Conservation (phyloP, 2,329 filamentous ascomycete species). For the Fusarium newnesense region DNA sequence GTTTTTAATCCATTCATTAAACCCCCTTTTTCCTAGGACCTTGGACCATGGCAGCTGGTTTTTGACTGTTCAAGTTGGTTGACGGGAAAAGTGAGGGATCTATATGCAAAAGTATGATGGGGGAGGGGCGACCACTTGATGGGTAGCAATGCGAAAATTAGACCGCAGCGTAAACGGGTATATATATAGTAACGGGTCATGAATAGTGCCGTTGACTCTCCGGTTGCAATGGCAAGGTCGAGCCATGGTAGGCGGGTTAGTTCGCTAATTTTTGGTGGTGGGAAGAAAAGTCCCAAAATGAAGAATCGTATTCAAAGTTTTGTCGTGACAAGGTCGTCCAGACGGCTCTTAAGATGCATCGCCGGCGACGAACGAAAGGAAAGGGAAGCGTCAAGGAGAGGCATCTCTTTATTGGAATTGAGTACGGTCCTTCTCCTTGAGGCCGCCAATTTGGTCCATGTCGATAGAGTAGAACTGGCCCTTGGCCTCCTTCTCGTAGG, state of each 20-base stretch:
- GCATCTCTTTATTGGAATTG: constrained; percentile 49
- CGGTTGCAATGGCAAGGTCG: constrained; percentile 30
- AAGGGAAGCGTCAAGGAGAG: constrained; percentile 22
- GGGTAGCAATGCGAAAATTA: constrained; percentile 44
- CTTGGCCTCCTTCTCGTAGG: constrained; percentile 85
- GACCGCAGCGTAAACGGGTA: constrained; percentile 47
- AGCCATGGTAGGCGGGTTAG: constrained; percentile 34
- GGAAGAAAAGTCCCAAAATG: constrained; percentile 13
- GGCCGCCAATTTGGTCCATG: constrained; percentile 90
- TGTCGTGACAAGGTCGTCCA: constrained; percentile 42
- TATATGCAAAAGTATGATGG: constrained; percentile 28
- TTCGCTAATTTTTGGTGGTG: constrained; percentile 32
- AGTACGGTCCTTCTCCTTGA: constrained; percentile 83
- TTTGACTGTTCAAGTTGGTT: constrained; percentile 21
- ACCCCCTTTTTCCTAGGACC: constrained; percentile 25
- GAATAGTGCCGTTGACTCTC: constrained; percentile 36
- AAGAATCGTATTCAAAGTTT: constrained; percentile 35
- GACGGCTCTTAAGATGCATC: constrained; percentile 41
- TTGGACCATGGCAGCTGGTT: constrained; percentile 37
- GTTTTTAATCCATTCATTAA: constrained; percentile 9
- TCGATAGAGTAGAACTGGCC: constrained; percentile 92
- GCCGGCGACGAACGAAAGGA: constrained; percentile 38
- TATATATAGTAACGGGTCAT: constrained; percentile 47
- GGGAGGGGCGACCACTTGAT: constrained; percentile 36
- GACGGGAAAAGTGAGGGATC: constrained; percentile 1